Conservation (phyloP, 2,329 filamentous ascomycete genomes). For the Alternaria infectoria region DNA sequence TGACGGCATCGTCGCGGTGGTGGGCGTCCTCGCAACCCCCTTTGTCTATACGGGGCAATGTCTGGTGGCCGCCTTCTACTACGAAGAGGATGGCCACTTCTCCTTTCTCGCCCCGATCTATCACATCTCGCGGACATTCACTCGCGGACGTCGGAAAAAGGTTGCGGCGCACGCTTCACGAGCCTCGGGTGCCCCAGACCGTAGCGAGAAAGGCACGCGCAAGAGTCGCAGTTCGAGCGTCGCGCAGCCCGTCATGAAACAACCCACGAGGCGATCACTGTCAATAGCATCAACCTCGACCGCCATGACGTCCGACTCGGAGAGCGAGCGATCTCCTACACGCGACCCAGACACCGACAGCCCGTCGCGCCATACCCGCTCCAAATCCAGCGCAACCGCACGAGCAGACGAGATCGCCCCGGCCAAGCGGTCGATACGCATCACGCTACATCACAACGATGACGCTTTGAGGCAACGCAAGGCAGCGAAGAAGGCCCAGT, state of each 20-base stretch:
- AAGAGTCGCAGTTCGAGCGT: conserved; percentile 38
- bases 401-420: conserved; percentile 70
- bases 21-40: conserved; percentile 79
- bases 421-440: conserved; percentile 80
- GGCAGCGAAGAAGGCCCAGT: conserved; percentile 66
- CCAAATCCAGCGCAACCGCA: conserved; percentile 60
- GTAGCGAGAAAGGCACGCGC: conserved; percentile 38
- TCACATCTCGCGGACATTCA: conserved; percentile 62
- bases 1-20: conserved; percentile 73
- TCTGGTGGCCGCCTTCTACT: conserved; percentile 82
- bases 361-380: conserved; percentile 64
- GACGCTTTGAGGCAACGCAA: conserved; percentile 76
- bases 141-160: conserved; percentile 46
- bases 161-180: conserved; percentile 37
- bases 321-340: conserved; percentile 61
- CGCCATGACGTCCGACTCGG: conserved; percentile 69
- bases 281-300: conserved; percentile 63
- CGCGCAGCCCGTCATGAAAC: conserved; percentile 34
- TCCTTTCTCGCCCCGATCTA: conserved; percentile 76
- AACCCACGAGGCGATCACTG: conserved; percentile 46
- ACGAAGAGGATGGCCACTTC: conserved; percentile 79
- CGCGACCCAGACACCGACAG: conserved; percentile 38
- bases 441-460: conserved; percentile 86
- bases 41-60: conserved; percentile 82
- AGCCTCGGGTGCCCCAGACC: conserved; percentile 28